A percentile compares a stretch with the other conserved stretches of the same genome.
phyloP scores from a whole-genome alignment of 1,139 yeast species.

The Candida frijolesensis region DNA sequence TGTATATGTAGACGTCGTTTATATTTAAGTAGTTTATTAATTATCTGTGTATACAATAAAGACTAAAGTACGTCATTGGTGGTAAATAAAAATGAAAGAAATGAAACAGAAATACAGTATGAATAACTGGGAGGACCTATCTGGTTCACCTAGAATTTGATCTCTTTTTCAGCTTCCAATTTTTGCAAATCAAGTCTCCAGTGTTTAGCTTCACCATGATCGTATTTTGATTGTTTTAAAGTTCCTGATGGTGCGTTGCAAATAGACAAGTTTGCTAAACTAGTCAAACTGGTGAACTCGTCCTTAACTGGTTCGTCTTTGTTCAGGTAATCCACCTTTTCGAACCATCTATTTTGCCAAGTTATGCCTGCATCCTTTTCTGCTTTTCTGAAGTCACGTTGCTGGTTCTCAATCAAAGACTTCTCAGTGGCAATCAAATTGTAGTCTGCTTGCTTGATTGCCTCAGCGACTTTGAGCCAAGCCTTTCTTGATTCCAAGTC shows the following conservation, averaged over 20 bases:
- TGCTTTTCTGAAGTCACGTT: slow-evolving; percentile 74
- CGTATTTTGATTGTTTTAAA: slow-evolving; percentile 51
- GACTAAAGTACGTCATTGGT: not conserved
- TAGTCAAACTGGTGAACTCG: slow-evolving; percentile 53
- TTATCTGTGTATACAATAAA: not conserved
- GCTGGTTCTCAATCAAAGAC: slow-evolving; percentile 75
- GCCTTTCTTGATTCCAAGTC: slow-evolving; percentile 79
- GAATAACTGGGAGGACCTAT: too few species aligned
- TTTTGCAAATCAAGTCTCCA: slow-evolving; percentile 66
- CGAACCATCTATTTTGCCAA: slow-evolving; percentile 86
- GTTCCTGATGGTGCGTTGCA: slow-evolving; percentile 73
- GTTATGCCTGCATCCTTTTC: slow-evolving; percentile 62
- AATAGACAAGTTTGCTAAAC: slow-evolving; percentile 57
- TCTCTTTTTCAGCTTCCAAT: slow-evolving; percentile 64
- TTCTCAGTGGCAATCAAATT: slow-evolving; percentile 75
- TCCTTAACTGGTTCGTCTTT: slow-evolving; percentile 29
- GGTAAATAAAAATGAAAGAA: not conserved
- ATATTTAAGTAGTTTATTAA: slow-evolving; percentile 1
- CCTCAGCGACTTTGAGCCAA: slow-evolving; percentile 88
- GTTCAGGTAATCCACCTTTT: slow-evolving; percentile 48
- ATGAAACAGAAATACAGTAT: not conserved
- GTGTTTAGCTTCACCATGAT: slow-evolving; percentile 53
- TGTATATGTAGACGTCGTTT: not conserved
- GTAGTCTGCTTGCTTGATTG: slow-evolving; percentile 72
- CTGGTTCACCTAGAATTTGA: slow-evolving; percentile 30